Evolutionary conservation across 2,329 filamentous ascomycete species (phyloP).

Genomic region (Diaporthe sp.): DNA sequence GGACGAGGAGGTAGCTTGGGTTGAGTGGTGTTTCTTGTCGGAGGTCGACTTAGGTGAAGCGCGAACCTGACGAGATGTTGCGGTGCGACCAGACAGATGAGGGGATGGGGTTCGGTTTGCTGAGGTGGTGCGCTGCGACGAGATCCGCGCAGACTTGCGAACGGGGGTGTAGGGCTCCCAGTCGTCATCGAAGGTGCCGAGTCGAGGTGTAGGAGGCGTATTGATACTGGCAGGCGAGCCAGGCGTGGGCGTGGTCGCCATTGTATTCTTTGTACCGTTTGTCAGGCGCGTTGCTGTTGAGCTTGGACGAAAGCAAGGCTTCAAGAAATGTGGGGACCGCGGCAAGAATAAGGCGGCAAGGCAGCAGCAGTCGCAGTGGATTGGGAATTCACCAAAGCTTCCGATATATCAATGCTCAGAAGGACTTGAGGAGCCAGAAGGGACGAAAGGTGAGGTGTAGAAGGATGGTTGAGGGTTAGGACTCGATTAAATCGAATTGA

Average conservation of each 20-base stretch:
- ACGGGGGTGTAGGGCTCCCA: slow-evolving; percentile 79
- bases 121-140: slow-evolving; percentile 64
- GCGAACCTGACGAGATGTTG: slow-evolving; percentile 46
- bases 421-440: background rate
- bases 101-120: slow-evolving; percentile 71
- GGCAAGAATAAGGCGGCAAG: background rate
- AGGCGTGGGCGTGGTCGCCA: slow-evolving; percentile 70
- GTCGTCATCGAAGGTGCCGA: slow-evolving; percentile 77
- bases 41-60: slow-evolving; percentile 47
- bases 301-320: slow-evolving; percentile 4
- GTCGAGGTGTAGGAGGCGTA: slow-evolving; percentile 78
- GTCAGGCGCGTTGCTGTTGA: slow-evolving; percentile 4
- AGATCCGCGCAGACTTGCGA: slow-evolving; percentile 77
- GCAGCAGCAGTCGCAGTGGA: slow-evolving; percentile 6
- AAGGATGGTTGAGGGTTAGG: slow-evolving; percentile 30
- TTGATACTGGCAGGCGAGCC: slow-evolving; percentile 63
- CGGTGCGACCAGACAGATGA: slow-evolving; percentile 48
- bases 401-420: slow-evolving; percentile 11
- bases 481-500: slow-evolving; percentile 11
- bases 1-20: slow-evolving; percentile 44
- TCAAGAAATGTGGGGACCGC: slow-evolving; percentile 6
- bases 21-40: slow-evolving; percentile 38
- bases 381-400: background rate
- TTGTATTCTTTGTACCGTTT: slow-evolving; percentile 5
- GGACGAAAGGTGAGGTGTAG: background rate